Evolutionary conservation across 352 stramenopile species (phyloP).

Genomic region (Peronospora tabacina): DNA sequence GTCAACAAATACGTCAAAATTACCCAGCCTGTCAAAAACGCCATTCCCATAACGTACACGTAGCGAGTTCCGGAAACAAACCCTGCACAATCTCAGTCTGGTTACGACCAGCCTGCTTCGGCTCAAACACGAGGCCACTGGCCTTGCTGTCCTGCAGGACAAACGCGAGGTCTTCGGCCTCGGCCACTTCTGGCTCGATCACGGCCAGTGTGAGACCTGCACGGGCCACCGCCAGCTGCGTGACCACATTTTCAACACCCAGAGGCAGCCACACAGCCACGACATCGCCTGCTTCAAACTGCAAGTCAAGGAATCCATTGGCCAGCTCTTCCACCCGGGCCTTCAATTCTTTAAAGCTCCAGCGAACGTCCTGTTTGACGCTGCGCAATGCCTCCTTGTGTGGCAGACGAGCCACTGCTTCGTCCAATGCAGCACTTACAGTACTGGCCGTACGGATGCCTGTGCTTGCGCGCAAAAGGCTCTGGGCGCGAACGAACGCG

Average conservation of each 20-base stretch:
- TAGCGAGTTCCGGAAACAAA: conserved; percentile 70
- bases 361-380: conserved; percentile 78
- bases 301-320: conserved; percentile 65
- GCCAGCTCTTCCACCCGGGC: conserved; percentile 64
- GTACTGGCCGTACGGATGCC: conserved; percentile 47
- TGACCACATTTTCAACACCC: conserved; percentile 73
- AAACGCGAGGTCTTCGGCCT: conserved; percentile 68
- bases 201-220: conserved; percentile 73
- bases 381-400: conserved; percentile 83
- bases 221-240: conserved; percentile 79
- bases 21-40: not conserved
- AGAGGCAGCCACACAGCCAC: conserved; percentile 83
- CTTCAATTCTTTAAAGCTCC: conserved; percentile 82
- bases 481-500: conserved; percentile 53
- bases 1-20: not conserved
- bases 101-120: conserved; percentile 69
- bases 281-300: conserved; percentile 66
- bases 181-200: conserved; percentile 68
- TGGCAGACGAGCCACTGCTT: conserved; percentile 64
- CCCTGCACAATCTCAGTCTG: conserved; percentile 61
- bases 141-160: conserved; percentile 77
- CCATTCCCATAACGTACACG: conserved; percentile 59
- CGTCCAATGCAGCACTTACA: conserved; percentile 60
- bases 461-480: conserved; percentile 34
- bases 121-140: conserved; percentile 75